Evolutionary conservation across 2,329 filamentous ascomycete species (phyloP).

Genomic region (Fusarium odoratissimum): DNA sequence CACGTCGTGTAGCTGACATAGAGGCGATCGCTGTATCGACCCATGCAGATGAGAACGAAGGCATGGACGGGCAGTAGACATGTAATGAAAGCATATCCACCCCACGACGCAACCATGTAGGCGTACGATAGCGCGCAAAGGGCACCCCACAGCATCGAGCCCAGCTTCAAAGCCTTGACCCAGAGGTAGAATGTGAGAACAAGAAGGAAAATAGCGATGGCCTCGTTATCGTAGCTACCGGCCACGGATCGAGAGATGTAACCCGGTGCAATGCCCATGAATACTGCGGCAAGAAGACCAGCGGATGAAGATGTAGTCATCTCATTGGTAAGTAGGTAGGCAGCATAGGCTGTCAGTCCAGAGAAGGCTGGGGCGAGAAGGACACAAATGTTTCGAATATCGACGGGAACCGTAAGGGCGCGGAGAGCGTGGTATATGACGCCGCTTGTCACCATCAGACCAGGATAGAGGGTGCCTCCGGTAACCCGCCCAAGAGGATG

Average conservation of each 20-base stretch:
- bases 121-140: constrained; percentile 96
- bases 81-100: constrained; percentile 99
- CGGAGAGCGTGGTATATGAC: constrained; percentile 95
- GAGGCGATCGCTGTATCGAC: constrained; percentile 90
- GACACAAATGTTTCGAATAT: constrained; percentile 99
- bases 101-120: constrained; percentile 99
- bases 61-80: constrained; percentile 94
- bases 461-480: constrained; percentile 97
- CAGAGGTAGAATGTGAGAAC: constrained; percentile 99
- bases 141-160: constrained; percentile 96
- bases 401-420: constrained; percentile 88
- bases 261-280: constrained; percentile 97
- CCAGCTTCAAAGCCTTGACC: constrained; percentile 98
- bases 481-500: constrained; percentile 98
- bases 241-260: constrained; percentile 99
- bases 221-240: constrained; percentile 99
- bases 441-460: constrained; percentile 98
- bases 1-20: constrained; percentile 98
- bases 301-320: constrained; percentile 97
- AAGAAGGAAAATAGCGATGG: constrained; percentile 97
- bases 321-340: constrained; percentile 96
- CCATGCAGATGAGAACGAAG: constrained; percentile 96
- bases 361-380: constrained; percentile 95
- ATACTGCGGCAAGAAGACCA: constrained; percentile 90
- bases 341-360: constrained; percentile 89